These are phyloP conservation scores for Aureobasidium sp. DNA, from an alignment of 2,329 filamentous ascomycete species.

Conservation along the genomic window DNA sequence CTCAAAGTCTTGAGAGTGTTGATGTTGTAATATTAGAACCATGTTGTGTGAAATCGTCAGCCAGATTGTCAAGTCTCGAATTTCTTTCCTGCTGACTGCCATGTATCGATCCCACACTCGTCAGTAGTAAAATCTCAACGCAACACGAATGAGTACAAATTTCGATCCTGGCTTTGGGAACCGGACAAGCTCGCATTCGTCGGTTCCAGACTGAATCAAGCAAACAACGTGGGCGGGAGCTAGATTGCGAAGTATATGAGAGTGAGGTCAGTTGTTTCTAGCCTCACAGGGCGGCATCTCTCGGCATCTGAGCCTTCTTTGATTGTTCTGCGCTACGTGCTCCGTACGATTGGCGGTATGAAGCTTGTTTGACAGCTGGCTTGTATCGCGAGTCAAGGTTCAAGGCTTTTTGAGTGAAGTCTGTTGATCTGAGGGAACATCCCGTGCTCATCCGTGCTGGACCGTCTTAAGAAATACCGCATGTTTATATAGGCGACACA, in stretches of 20 bases:
- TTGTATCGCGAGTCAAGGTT: background rate
- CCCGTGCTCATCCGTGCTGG: background rate
- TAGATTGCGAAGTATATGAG: constrained; percentile 7
- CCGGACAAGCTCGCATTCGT: background rate
- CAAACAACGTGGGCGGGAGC: background rate
- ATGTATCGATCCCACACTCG: background rate
- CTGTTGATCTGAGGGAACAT: background rate
- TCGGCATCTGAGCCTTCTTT: constrained; percentile 4
- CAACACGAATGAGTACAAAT: background rate
- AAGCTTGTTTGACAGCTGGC: constrained; percentile 10
- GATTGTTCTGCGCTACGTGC: background rate
- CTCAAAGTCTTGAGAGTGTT: background rate
- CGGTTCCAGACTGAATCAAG: background rate
- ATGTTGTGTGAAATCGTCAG: background rate
- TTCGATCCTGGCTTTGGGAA: background rate
- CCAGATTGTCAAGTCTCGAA: background rate
- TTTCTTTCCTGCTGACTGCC: background rate
- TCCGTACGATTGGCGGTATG: background rate
- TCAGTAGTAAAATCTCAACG: background rate
- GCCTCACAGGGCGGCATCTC: background rate
- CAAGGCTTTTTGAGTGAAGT: background rate
- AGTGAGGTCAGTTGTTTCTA: constrained; percentile 1
- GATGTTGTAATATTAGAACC: background rate
- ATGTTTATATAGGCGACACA: background rate
- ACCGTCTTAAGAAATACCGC: background rate